Evolutionary conservation across 1,139 yeast species (phyloP).

Genomic region (Candida frijolesensis): DNA sequence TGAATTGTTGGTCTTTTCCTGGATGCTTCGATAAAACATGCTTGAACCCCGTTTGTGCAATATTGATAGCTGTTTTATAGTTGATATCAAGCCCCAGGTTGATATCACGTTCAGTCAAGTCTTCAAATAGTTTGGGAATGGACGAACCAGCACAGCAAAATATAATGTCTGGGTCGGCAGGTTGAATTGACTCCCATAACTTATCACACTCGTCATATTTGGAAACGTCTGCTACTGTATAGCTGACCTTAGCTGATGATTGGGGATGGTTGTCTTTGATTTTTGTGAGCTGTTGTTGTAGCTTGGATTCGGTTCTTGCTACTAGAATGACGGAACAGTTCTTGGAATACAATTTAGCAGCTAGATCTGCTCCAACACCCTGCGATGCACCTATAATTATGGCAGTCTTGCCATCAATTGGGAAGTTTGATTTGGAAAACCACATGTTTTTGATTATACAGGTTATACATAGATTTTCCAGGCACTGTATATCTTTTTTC

Average conservation of each 20-base stretch:
- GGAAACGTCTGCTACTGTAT: slow-evolving; percentile 68
- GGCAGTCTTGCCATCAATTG: slow-evolving; percentile 55
- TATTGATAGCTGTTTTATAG: slow-evolving; percentile 71
- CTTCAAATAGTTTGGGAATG: slow-evolving; percentile 74
- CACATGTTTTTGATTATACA: slow-evolving; percentile 19
- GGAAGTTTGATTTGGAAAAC: slow-evolving; percentile 31
- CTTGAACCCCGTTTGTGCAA: slow-evolving; percentile 64
- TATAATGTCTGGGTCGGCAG: slow-evolving; percentile 65
- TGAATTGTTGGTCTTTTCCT: slow-evolving; percentile 17
- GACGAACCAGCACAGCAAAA: slow-evolving; percentile 91
- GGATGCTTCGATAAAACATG: slow-evolving; percentile 25
- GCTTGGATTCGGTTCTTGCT: slow-evolving; percentile 68
- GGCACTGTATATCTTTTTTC: too few species aligned
- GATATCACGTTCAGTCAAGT: slow-evolving; percentile 60
- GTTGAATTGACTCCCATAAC: slow-evolving; percentile 34
- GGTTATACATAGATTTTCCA: too few species aligned
- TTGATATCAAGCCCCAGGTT: slow-evolving; percentile 65
- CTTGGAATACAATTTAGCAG: slow-evolving; percentile 52
- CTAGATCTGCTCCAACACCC: slow-evolving; percentile 86
- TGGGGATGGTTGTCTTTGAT: slow-evolving; percentile 27
- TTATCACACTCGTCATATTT: slow-evolving; percentile 49
- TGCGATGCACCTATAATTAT: slow-evolving; percentile 95
- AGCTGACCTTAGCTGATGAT: slow-evolving; percentile 38
- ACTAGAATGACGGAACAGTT: slow-evolving; percentile 73
- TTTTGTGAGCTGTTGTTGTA: slow-evolving; percentile 49